These are phyloP conservation scores for Chaetomiaceae sp. DNA, from an alignment of 2,329 filamentous ascomycete genomes.

Conservation along the genomic window DNA sequence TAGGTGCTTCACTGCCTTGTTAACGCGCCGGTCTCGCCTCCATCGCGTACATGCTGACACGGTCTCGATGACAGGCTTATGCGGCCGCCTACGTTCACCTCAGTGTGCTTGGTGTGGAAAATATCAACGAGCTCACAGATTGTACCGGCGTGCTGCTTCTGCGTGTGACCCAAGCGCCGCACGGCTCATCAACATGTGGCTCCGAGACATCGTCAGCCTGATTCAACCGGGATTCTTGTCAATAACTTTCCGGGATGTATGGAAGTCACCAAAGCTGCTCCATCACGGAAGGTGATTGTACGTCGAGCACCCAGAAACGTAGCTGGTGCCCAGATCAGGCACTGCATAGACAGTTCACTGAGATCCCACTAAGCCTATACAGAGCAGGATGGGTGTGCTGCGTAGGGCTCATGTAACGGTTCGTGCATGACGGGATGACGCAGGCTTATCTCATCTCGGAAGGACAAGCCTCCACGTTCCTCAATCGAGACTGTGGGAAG, in stretches of 20 bases:
- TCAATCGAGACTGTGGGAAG: slow-evolving; percentile 1
- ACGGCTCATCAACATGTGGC: no score
- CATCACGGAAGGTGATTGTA: no score
- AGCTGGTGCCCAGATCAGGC: no score
- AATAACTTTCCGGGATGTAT: no score
- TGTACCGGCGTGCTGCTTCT: slow-evolving; percentile 5
- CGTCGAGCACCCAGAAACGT: no score
- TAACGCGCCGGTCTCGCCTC: neutral
- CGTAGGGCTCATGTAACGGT: neutral
- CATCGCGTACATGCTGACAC: neutral
- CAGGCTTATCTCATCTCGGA: neutral
- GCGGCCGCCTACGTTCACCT: slow-evolving; percentile 4
- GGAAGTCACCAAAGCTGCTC: no score
- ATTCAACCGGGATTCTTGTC: no score
- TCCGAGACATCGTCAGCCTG: no score
- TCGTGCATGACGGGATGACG: neutral
- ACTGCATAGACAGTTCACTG: no score
- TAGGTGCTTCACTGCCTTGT: neutral
- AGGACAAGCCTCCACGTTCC: neutral
- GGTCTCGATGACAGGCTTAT: neutral
- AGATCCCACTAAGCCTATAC: no score
- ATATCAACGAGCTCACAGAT: slow-evolving; percentile 7
- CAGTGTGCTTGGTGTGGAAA: slow-evolving; percentile 2
- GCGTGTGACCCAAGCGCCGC: neutral
- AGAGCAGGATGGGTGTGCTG: neutral